Conservation (phyloP, 306 rosid genomes). For the Ochetophila trinervis region DNA sequence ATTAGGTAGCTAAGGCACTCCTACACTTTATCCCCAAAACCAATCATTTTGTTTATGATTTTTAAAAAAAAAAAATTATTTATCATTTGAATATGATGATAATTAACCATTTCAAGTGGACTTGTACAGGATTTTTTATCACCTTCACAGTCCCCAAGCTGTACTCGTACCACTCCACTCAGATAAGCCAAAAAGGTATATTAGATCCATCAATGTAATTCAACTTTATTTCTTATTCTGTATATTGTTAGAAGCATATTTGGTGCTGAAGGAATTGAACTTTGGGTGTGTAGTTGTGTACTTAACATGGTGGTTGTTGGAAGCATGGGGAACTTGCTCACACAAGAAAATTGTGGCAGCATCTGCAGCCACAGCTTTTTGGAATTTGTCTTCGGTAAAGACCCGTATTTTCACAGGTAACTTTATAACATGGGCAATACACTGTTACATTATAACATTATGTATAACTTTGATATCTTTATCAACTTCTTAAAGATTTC, state of each 20-base stretch:
- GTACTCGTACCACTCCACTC: slow-evolving; percentile 60
- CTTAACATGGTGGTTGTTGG: slow-evolving; percentile 49
- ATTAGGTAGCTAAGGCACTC: slow-evolving; percentile 45
- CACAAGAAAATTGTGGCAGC: slow-evolving; percentile 68
- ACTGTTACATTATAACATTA: neutral
- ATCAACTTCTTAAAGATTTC: neutral
- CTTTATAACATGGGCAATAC: neutral
- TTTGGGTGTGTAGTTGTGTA: slow-evolving; percentile 44
- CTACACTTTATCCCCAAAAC: neutral
- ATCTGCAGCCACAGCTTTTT: slow-evolving; percentile 53
- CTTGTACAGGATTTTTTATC: slow-evolving; percentile 58
- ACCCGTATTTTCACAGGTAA: slow-evolving; percentile 76
- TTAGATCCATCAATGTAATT: slow-evolving; percentile 1
- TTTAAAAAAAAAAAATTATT: slow-evolving; percentile 16
- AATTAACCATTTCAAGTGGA: slow-evolving; percentile 3
- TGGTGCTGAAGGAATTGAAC: slow-evolving; percentile 2
- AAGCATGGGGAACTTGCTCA: slow-evolving; percentile 72
- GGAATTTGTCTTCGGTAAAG: slow-evolving; percentile 71
- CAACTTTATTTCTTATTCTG: neutral
- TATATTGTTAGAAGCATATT: slow-evolving; percentile 11
- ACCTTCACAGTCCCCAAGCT: slow-evolving; percentile 78
- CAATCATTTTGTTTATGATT: neutral
- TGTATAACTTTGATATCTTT: neutral
- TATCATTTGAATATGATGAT: neutral
- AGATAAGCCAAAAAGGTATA: slow-evolving; percentile 61